These are phyloP conservation scores for Aquanectria penicillioides DNA, from an alignment of 2,329 filamentous ascomycete genomes.

Conservation along the genomic window DNA sequence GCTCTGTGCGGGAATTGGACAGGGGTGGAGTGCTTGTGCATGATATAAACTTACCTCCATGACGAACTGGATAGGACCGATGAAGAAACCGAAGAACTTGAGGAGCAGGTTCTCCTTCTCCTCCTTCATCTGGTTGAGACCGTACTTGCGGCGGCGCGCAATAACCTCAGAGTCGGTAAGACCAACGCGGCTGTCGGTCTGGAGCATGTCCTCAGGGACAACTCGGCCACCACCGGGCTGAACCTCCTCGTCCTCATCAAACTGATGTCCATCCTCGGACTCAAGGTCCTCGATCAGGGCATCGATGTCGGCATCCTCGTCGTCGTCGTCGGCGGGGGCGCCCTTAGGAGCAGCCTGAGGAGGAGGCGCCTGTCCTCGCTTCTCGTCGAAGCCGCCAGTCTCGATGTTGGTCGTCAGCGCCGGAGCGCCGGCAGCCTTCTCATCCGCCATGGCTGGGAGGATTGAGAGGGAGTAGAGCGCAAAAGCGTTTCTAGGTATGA, in stretches of 20 bases:
- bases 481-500: conserved; percentile 29
- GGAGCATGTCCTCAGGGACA: conserved; percentile 78
- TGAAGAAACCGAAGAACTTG: conserved; percentile 85
- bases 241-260: conserved; percentile 65
- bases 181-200: conserved; percentile 79
- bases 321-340: conserved; percentile 64
- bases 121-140: conserved; percentile 90
- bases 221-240: conserved; percentile 65
- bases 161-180: conserved; percentile 77
- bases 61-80: conserved; percentile 92
- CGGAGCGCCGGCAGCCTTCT: conserved; percentile 61
- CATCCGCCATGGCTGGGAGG: conserved; percentile 62
- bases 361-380: conserved; percentile 54
- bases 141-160: conserved; percentile 74
- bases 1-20: neutral
- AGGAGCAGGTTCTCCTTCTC: conserved; percentile 86
- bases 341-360: conserved; percentile 49
- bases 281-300: conserved; percentile 88
- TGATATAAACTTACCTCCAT: conserved; percentile 75
- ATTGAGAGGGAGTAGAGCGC: conserved; percentile 31
- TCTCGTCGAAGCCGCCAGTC: conserved; percentile 73
- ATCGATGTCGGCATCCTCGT: conserved; percentile 86
- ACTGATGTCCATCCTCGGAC: conserved; percentile 77
- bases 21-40: neutral
- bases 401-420: conserved; percentile 73